These are phyloP conservation scores for Picochlorum sp. DNA, from an alignment of 139 green algal species.

Conservation along the genomic window DNA sequence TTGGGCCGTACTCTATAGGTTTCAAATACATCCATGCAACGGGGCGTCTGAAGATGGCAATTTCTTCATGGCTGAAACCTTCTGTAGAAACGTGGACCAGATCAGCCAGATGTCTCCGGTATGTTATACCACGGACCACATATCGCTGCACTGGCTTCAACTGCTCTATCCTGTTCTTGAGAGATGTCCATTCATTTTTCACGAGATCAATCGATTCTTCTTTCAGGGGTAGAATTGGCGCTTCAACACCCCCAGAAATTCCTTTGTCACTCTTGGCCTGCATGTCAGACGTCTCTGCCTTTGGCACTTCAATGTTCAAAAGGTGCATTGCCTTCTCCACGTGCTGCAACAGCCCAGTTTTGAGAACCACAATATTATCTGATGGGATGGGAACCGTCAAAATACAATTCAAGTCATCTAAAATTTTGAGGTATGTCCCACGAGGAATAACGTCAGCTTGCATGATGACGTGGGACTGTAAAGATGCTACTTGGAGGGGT, in stretches of 20 bases:
- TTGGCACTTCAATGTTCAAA: conserved; percentile 4
- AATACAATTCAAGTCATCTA: conserved; percentile 38
- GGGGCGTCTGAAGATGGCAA: conserved; percentile 9
- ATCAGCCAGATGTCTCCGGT: conserved; percentile 31
- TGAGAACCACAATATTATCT: conserved; percentile 50
- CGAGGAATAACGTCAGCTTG: conserved; percentile 35
- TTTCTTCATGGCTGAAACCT: not conserved
- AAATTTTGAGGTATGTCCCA: conserved; percentile 40
- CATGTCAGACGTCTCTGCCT: not conserved
- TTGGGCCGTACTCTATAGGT: conserved; percentile 21
- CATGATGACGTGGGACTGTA: conserved; percentile 40
- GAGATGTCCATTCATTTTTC: conserved; percentile 19
- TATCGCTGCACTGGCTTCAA: conserved; percentile 40
- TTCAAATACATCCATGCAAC: conserved; percentile 69
- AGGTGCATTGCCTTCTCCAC: conserved; percentile 44
- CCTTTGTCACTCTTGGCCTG: too few relatives aligned
- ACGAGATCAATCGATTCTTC: conserved; percentile 9
- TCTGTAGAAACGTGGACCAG: conserved; percentile 2
- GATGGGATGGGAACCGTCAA: conserved; percentile 51
- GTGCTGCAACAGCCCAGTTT: conserved; percentile 51
- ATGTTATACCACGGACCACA: conserved; percentile 31
- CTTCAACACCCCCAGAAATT: not conserved
- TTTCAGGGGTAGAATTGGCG: conserved; percentile 1
- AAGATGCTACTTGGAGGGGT: conserved; percentile 38
- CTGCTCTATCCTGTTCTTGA: conserved; percentile 16